Evolutionary conservation across 352 stramenopile species (phyloP).

Genomic region (Phytophthora nicotianae): DNA sequence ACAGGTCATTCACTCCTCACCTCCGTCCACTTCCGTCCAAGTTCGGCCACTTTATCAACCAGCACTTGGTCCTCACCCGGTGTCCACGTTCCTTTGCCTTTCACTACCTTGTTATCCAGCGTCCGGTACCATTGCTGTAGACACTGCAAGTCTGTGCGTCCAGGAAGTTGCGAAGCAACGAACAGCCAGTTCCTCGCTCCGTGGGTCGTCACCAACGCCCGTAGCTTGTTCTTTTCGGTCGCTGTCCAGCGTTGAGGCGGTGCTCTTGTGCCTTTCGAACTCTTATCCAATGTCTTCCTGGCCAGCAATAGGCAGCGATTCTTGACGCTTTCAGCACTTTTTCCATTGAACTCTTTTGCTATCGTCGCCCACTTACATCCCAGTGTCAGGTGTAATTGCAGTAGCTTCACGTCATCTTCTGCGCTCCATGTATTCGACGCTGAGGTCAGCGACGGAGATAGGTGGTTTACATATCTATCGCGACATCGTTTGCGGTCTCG

Average conservation of each 20-base stretch:
- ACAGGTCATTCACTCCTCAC: constrained; percentile 23
- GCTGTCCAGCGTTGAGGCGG: constrained; percentile 28
- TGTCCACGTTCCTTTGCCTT: constrained; percentile 68
- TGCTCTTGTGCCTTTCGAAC: constrained; percentile 4
- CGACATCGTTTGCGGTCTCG: constrained; percentile 72
- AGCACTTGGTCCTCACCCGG: constrained; percentile 52
- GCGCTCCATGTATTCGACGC: constrained; percentile 37
- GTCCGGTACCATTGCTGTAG: constrained; percentile 80
- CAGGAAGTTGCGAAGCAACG: constrained; percentile 70
- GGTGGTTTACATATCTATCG: constrained; percentile 77
- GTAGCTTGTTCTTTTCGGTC: constrained; percentile 42
- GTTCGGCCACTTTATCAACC: constrained; percentile 41
- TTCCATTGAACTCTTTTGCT: constrained; percentile 32
- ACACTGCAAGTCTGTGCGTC: constrained; percentile 76
- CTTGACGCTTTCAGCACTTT: constrained; percentile 62
- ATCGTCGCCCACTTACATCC: constrained; percentile 47
- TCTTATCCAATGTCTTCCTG: constrained; percentile 14
- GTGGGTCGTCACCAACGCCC: constrained; percentile 43
- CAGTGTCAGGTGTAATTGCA: constrained; percentile 36
- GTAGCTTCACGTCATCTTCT: constrained; percentile 52
- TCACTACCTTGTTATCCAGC: constrained; percentile 51
- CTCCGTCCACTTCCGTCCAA: constrained; percentile 66
- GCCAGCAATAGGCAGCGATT: constrained; percentile 47
- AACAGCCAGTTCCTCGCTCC: constrained; percentile 75
- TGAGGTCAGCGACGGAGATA: constrained; percentile 42